A percentile compares a stretch with the other conserved stretches of the same genome.
Evolutionary conservation across 2,329 filamentous ascomycete species (phyloP).

Genomic region (Fusarium sp.): DNA sequence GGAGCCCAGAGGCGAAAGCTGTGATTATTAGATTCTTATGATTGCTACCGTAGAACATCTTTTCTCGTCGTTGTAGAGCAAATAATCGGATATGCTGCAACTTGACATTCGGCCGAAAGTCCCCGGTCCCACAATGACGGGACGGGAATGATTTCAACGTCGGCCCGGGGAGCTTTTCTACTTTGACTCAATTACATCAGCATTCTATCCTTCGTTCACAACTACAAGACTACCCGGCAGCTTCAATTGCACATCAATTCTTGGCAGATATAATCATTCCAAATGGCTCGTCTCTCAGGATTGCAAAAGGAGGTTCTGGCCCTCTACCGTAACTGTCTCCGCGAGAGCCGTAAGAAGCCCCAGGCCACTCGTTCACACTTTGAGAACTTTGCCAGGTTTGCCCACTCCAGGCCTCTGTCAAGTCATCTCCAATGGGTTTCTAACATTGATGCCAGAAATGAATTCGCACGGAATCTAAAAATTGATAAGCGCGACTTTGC

Average conservation of each 20-base stretch:
- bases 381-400: conserved; percentile 68
- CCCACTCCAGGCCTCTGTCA: not conserved
- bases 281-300: conserved; percentile 68
- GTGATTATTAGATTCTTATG: not conserved
- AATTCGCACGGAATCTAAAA: conserved; percentile 75
- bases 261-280: not conserved
- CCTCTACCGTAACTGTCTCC: conserved; percentile 85
- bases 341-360: conserved; percentile 83
- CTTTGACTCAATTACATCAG: conserved; percentile 24
- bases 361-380: conserved; percentile 67
- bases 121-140: conserved; percentile 24
- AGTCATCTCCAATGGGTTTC: not conserved
- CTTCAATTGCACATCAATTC: not conserved
- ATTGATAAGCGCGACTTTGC: conserved; percentile 85
- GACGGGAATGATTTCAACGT: conserved; percentile 3
- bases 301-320: conserved; percentile 88
- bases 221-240: not conserved
- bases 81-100: not conserved
- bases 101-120: not conserved
- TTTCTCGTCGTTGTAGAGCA: not conserved
- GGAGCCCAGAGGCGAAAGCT: not conserved
- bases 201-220: not conserved
- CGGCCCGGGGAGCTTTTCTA: conserved; percentile 3
- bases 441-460: conserved; percentile 59
- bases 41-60: not conserved